Conservation (phyloP, 176 grass and related monocot species). For the Aechmea fasciata region DNA sequence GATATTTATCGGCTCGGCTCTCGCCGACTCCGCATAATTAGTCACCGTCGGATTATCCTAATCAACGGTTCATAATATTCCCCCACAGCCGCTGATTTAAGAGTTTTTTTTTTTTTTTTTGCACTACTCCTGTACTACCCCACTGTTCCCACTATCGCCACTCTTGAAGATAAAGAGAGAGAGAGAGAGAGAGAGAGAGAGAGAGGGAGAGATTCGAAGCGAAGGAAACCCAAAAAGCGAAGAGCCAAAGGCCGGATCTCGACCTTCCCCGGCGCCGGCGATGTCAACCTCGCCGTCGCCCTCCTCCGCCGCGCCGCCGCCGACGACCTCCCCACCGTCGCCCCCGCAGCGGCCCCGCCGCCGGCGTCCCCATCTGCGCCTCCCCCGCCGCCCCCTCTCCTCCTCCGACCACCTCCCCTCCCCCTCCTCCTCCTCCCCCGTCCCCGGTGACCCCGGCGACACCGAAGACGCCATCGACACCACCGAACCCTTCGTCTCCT, state of each 20-base stretch:
- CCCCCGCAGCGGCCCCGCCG: background rate
- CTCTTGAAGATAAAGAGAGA: background rate
- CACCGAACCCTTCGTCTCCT: conserved; percentile 1
- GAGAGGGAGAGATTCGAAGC: background rate
- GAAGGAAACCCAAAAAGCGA: background rate
- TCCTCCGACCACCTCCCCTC: background rate
- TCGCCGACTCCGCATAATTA: background rate
- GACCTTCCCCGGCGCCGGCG: conserved; percentile 19
- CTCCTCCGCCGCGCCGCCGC: background rate
- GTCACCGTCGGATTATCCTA: background rate
- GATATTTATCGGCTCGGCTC: background rate
- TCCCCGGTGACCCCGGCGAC: background rate
- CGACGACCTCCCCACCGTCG: conserved; percentile 5
- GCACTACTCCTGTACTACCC: background rate
- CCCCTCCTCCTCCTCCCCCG: background rate
- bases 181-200: background rate
- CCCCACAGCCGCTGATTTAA: background rate
- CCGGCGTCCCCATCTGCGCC: conserved; percentile 14
- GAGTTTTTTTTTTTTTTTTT: background rate
- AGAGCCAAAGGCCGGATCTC: background rate
- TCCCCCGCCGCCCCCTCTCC: background rate
- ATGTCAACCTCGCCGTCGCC: conserved; percentile 11
- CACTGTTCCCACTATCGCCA: background rate
- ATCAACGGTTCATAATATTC: background rate
- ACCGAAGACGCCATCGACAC: conserved; percentile 2